phyloP scores from a whole-genome alignment of 1,284 basidiomycete genomes.

The Stereum hirsutum region DNA sequence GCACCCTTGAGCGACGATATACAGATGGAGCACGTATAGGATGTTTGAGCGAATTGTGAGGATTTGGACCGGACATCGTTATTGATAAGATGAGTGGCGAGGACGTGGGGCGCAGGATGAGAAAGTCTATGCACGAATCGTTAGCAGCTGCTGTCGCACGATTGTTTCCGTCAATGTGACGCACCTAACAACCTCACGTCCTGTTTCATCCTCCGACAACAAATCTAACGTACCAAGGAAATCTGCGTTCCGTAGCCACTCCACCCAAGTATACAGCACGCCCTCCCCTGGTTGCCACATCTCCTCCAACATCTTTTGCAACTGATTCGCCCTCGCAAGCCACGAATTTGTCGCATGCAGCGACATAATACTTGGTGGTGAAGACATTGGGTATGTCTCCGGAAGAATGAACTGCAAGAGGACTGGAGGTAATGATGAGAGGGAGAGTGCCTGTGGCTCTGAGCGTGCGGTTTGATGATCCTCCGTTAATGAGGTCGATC shows the following conservation, averaged over 20 bases:
- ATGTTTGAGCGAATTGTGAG: conserved; percentile 45
- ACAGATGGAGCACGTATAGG: conserved; percentile 64
- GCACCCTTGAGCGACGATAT: conserved; percentile 60
- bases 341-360: conserved; percentile 52
- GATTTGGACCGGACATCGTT: conserved; percentile 38
- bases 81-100: conserved; percentile 36
- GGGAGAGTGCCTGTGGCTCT: conserved; percentile 9
- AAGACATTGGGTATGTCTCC: conserved; percentile 41
- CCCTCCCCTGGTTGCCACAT: conserved; percentile 56
- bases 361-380: conserved; percentile 44
- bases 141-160: conserved; percentile 4
- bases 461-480: neutral
- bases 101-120: conserved; percentile 44
- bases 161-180: conserved; percentile 14
- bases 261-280: conserved; percentile 61
- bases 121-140: conserved; percentile 30
- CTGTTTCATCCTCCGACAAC: conserved; percentile 13
- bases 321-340: conserved; percentile 31
- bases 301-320: conserved; percentile 32
- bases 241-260: conserved; percentile 55
- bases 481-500: conserved; percentile 7
- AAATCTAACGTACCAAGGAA: conserved; percentile 37
- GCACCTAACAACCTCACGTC: conserved; percentile 36
- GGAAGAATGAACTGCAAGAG: conserved; percentile 49
- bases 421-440: conserved; percentile 53